Conservation (phyloP, 2,329 filamentous ascomycete species). For the Calonectria honghensis region DNA sequence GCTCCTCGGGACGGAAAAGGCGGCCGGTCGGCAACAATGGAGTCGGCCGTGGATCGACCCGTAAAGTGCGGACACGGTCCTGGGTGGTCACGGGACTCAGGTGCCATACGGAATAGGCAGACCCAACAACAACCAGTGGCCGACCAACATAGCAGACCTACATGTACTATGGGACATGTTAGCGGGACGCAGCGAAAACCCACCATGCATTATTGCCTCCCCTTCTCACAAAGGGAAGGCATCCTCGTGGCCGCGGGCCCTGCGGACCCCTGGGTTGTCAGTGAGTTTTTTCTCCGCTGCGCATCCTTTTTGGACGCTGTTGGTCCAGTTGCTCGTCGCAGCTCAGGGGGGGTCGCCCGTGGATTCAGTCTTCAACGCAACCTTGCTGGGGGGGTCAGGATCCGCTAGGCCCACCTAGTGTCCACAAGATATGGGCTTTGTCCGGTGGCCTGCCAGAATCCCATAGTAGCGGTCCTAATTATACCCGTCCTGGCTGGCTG, state of each 20-base stretch:
- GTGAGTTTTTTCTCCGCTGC: conserved; percentile 24
- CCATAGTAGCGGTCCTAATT: conserved; percentile 15
- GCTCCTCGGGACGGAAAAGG: conserved; percentile 13
- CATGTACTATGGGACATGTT: neutral
- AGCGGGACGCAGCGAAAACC: conserved; percentile 3
- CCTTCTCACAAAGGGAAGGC: conserved; percentile 23
- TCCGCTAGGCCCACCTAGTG: conserved; percentile 31
- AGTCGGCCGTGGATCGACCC: conserved; percentile 18
- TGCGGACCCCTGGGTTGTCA: conserved; percentile 18
- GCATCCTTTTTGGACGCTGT: conserved; percentile 15
- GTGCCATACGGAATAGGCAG: neutral
- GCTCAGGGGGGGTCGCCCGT: conserved; percentile 25
- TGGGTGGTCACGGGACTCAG: neutral
- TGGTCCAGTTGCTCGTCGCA: conserved; percentile 18
- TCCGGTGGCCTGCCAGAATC: conserved; percentile 10
- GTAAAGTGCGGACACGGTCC: neutral
- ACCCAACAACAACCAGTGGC: neutral
- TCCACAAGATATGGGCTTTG: conserved; percentile 7
- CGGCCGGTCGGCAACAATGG: conserved; percentile 22
- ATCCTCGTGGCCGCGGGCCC: conserved; percentile 24
- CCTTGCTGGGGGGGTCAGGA: conserved; percentile 15
- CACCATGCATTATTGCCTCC: neutral
- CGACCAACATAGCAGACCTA: neutral
- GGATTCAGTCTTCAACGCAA: conserved; percentile 32
- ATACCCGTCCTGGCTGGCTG: conserved; percentile 15